Evolutionary conservation across 257 asterid species (phyloP).

Genomic region (Eucommia ulmoides): DNA sequence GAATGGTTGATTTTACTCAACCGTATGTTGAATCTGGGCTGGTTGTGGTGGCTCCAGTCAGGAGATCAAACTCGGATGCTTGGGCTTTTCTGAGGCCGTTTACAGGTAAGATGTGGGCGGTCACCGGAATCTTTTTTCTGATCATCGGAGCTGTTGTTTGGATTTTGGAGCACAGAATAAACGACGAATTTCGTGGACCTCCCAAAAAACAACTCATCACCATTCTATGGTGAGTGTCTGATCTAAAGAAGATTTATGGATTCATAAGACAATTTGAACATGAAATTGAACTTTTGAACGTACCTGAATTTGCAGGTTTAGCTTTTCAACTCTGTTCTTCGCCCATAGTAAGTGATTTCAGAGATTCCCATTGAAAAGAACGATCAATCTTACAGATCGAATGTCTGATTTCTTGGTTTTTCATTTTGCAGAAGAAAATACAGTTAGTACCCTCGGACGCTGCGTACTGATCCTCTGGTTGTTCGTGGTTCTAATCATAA

Average conservation of each 20-base stretch:
- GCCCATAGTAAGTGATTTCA: conserved; percentile 27
- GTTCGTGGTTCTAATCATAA: conserved; percentile 46
- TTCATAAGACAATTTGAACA: no score
- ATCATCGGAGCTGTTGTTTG: conserved; percentile 56
- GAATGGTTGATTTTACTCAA: conserved; percentile 70
- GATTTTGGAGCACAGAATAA: conserved; percentile 67
- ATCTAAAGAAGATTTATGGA: no score
- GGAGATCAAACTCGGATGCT: conserved; percentile 37
- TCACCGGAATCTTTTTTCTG: conserved; percentile 53
- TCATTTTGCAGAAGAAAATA: conserved; percentile 45
- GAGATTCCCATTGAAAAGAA: no score
- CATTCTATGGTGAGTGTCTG: conserved; percentile 51
- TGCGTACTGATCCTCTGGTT: conserved; percentile 45
- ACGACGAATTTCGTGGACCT: conserved; percentile 78
- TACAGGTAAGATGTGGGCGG: conserved; percentile 52
- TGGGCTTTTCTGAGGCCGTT: conserved; percentile 81
- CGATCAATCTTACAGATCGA: background rate
- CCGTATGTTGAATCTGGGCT: conserved; percentile 76
- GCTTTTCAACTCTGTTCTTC: conserved; percentile 30
- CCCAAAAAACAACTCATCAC: conserved; percentile 63
- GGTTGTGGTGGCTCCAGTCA: conserved; percentile 54
- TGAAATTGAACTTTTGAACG: no score
- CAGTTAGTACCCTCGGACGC: conserved; percentile 45
- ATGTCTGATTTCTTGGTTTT: background rate
- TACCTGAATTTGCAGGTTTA: conserved; percentile 29